Percentiles rank a stretch among this genome's conserved stretches.
Conservation (phyloP, 2,329 filamentous ascomycete genomes). For the Exophiala lecanii-corni region DNA sequence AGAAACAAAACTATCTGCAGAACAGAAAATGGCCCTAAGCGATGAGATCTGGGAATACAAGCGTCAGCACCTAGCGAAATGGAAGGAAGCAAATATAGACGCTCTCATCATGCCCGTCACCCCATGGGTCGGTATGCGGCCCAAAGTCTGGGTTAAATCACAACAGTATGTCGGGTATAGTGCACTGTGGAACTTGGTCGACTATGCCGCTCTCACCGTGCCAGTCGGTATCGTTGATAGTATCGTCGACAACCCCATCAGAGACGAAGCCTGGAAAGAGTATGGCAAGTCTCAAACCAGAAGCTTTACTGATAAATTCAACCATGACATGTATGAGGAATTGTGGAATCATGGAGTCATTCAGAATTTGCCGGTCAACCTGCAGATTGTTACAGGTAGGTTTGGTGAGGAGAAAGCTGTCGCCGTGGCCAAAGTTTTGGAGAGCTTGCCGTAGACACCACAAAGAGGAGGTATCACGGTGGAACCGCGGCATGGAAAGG, state of each 20-base stretch:
- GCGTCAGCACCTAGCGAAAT: slow-evolving; percentile 29
- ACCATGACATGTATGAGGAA: slow-evolving; percentile 31
- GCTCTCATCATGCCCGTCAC: slow-evolving; percentile 33
- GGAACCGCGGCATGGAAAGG: too few species aligned
- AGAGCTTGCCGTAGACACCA: slow-evolving; percentile 4
- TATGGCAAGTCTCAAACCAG: slow-evolving; percentile 29
- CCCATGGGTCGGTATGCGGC: slow-evolving; percentile 32
- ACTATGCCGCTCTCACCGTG: slow-evolving; percentile 32
- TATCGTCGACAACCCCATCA: slow-evolving; percentile 5
- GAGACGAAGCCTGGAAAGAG: slow-evolving; percentile 29
- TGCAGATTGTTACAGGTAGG: slow-evolving; percentile 30
- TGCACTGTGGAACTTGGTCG: slow-evolving; percentile 34
- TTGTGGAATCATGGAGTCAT: slow-evolving; percentile 32
- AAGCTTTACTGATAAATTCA: slow-evolving; percentile 31
- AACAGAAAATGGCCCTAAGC: slow-evolving; percentile 28
- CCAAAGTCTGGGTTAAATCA: slow-evolving; percentile 33
- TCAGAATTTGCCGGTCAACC: slow-evolving; percentile 38
- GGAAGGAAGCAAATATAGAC: slow-evolving; percentile 31
- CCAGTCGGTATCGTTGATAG: slow-evolving; percentile 23
- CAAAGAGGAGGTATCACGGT: too few species aligned
- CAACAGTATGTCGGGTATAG: slow-evolving; percentile 35
- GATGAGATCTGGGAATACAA: slow-evolving; percentile 31
- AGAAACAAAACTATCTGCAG: slow-evolving; percentile 27
- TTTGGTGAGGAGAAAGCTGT: slow-evolving; percentile 25
- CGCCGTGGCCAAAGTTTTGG: slow-evolving; percentile 16